Evolutionary conservation across 352 stramenopile genomes (phyloP).

Genomic region (Saprolegnia diclina): DNA sequence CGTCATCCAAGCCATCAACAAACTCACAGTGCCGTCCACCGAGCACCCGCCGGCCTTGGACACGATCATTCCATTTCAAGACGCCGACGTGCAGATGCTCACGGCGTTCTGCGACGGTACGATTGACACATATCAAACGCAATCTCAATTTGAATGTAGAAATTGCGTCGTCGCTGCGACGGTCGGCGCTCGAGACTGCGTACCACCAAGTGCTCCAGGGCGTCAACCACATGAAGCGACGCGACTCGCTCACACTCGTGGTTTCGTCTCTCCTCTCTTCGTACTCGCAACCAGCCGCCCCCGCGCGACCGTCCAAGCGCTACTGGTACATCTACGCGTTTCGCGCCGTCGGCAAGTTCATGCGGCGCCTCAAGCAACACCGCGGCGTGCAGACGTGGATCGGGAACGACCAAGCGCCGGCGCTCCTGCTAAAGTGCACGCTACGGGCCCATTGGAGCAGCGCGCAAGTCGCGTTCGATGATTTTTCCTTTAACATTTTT

Average conservation of each 20-base stretch:
- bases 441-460: neutral
- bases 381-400: neutral
- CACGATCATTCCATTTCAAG: slow-evolving; percentile 51
- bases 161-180: slow-evolving; percentile 1
- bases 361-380: neutral
- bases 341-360: slow-evolving; percentile 25
- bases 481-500: slow-evolving; percentile 47
- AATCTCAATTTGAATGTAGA: neutral
- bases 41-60: slow-evolving; percentile 40
- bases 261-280: slow-evolving; percentile 8
- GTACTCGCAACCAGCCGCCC: slow-evolving; percentile 5
- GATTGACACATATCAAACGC: slow-evolving; percentile 8
- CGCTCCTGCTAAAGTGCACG: slow-evolving; percentile 1
- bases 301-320: neutral
- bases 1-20: slow-evolving; percentile 70
- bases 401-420: neutral
- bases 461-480: slow-evolving; percentile 6
- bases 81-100: slow-evolving; percentile 67
- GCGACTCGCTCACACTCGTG: slow-evolving; percentile 15
- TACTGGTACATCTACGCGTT: neutral
- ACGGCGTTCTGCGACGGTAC: slow-evolving; percentile 68
- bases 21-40: slow-evolving; percentile 27
- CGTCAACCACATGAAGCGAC: slow-evolving; percentile 33
- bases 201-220: slow-evolving; percentile 28
- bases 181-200: slow-evolving; percentile 11